These are phyloP conservation scores for Parietaria judaica DNA, from an alignment of 306 rosid species.

Conservation along the genomic window DNA sequence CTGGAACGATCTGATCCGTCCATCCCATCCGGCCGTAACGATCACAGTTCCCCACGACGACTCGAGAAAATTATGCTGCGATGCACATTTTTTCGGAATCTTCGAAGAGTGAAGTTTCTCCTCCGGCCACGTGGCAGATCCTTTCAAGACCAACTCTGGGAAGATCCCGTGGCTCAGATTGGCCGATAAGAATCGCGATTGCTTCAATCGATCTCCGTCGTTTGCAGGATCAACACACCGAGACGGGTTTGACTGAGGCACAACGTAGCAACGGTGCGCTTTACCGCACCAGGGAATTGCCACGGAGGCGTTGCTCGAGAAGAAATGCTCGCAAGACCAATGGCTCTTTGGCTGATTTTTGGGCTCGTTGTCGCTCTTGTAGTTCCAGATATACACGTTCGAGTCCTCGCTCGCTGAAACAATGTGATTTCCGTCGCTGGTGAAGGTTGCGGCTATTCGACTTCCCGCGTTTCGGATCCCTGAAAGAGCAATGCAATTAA, in stretches of 20 bases:
- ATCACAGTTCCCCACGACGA: slow-evolving; percentile 59
- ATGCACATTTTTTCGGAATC: slow-evolving; percentile 32
- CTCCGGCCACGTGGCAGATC: slow-evolving; percentile 69
- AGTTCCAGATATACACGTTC: slow-evolving; percentile 60
- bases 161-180: slow-evolving; percentile 37
- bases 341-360: slow-evolving; percentile 37
- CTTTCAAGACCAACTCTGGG: slow-evolving; percentile 46
- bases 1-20: slow-evolving; percentile 48
- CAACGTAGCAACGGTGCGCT: not conserved
- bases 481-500: slow-evolving; percentile 2
- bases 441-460: slow-evolving; percentile 55
- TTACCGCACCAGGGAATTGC: slow-evolving; percentile 68
- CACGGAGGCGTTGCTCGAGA: slow-evolving; percentile 36
- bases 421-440: slow-evolving; percentile 53
- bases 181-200: slow-evolving; percentile 31
- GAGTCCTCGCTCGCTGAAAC: slow-evolving; percentile 57
- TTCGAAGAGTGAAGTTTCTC: slow-evolving; percentile 33
- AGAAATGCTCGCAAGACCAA: slow-evolving; percentile 54
- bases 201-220: slow-evolving; percentile 13
- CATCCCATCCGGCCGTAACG: slow-evolving; percentile 68
- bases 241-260: slow-evolving; percentile 1
- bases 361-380: slow-evolving; percentile 27
- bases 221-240: not conserved
- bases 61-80: slow-evolving; percentile 50
- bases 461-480: slow-evolving; percentile 46